Evolutionary conservation across 2,329 filamentous ascomycete genomes (phyloP).

Genomic region (Stachybotrys chartarum): DNA sequence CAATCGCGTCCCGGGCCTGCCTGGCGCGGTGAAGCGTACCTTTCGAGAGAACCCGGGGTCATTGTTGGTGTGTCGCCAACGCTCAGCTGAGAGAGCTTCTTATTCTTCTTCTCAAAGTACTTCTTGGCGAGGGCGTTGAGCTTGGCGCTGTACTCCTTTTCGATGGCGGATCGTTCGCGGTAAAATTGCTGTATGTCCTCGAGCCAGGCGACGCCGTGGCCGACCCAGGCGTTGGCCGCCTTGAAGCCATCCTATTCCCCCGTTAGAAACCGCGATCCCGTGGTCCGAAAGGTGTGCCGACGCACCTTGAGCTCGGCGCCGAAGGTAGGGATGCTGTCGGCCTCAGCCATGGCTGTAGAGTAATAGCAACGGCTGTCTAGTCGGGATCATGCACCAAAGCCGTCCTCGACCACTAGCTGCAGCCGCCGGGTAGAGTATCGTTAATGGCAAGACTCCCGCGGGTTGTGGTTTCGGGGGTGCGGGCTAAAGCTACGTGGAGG

Average conservation of each 20-base stretch:
- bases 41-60: constrained; percentile 93
- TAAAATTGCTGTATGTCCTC: constrained; percentile 98
- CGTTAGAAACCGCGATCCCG: constrained; percentile 4
- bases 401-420: background rate
- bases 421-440: background rate
- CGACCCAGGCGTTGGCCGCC: constrained; percentile 85
- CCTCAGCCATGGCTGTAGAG: constrained; percentile 60
- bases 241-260: constrained; percentile 82
- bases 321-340: constrained; percentile 79
- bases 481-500: background rate
- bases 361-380: background rate
- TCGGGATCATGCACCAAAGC: constrained; percentile 8
- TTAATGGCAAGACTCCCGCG: background rate
- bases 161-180: constrained; percentile 85
- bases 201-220: constrained; percentile 85
- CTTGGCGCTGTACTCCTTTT: constrained; percentile 93
- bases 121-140: constrained; percentile 85
- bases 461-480: background rate
- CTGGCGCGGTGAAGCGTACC: constrained; percentile 33
- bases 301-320: constrained; percentile 87
- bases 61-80: constrained; percentile 89
- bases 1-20: background rate
- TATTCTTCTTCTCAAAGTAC: constrained; percentile 95
- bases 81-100: constrained; percentile 78
- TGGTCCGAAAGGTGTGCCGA: constrained; percentile 6